Conservation (phyloP, 345 rosid genomes). For the Syzygium aromaticum region DNA sequence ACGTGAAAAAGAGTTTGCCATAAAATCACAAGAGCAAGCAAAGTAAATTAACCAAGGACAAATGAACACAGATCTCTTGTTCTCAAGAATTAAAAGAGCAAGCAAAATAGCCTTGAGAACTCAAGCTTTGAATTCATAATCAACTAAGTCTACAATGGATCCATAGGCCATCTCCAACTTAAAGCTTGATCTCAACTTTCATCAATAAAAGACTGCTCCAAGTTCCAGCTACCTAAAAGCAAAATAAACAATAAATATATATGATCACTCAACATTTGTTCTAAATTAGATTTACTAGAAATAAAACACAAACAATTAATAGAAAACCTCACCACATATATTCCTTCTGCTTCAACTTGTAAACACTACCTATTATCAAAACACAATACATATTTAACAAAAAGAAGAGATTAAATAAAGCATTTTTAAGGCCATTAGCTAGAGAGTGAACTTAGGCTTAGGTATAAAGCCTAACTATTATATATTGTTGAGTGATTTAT, state of each 20-base stretch:
- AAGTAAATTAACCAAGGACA: too few relatives aligned
- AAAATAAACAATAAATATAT: background rate
- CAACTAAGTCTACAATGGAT: background rate
- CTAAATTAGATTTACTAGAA: background rate
- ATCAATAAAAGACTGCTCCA: background rate
- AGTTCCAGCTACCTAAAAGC: background rate
- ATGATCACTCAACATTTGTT: background rate
- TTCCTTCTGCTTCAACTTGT: background rate
- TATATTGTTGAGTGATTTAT: background rate
- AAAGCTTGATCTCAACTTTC: background rate
- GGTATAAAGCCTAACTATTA: background rate
- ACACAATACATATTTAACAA: too few relatives aligned
- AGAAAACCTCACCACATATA: background rate
- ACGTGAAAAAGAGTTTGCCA: background rate
- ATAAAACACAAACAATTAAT: background rate
- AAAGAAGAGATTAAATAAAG: too few relatives aligned
- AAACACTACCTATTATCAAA: background rate
- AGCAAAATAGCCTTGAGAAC: background rate
- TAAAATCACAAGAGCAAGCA: background rate
- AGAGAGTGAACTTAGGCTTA: background rate
- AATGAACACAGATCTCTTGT: too few relatives aligned
- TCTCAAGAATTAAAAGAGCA: too few relatives aligned
- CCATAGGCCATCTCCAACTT: background rate
- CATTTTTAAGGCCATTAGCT: background rate
- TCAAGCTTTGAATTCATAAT: background rate